Base-by-base conservation (phyloP, 2,329 filamentous ascomycete genomes). In the Trichoderma breve region DNA sequence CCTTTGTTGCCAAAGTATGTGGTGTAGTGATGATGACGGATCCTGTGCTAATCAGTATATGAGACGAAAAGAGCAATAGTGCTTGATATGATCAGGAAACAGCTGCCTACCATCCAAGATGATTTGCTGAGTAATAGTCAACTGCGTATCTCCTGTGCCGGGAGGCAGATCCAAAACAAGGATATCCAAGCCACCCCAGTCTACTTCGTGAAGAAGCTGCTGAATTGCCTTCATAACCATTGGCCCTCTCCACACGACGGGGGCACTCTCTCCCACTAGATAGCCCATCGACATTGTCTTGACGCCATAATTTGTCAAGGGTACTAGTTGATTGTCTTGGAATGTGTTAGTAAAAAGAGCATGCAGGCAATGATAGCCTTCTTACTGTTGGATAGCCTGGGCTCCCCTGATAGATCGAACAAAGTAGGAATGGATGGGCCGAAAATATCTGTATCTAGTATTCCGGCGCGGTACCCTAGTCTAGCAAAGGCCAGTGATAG, bases 221-320 rank as follows among this genome's bases (percentile, higher is more conserved):
- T 98, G 95, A 74, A 99, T 87, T 0, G 96, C 96, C 79, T 98
- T 99, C 87, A 97, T 97, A 15, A 98, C 93, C 95, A 99, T 98
- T 3, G 97, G 88, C 0, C 96, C 96, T 66, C 96, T 90, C 96
- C 96, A 99, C 36, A 96, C 95, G 18, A 99, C 92, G 0, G 95
- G 93, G 6, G 93, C 92, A 12, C 90, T 87, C 75, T 94, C 91
- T 24, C 89, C 89, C 1, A 97, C 90, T 1, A 99, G 87, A 75
- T 97, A 98, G 64, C 96, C 96, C 93, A 99, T 98, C 0, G 95
- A 98, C 96, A 99, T 99, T 70, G 94, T 97, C 82, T 97, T 97
- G 71, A 99, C 88, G 53, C 96, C 96, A 84, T 98, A 98, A 79
- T 97, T 97, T 26, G 93, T 94, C 28, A 99, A 83, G 0, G 96